phyloP scores from a whole-genome alignment of 1,284 basidiomycete species.

The Tetrapyrgos nigripes region DNA sequence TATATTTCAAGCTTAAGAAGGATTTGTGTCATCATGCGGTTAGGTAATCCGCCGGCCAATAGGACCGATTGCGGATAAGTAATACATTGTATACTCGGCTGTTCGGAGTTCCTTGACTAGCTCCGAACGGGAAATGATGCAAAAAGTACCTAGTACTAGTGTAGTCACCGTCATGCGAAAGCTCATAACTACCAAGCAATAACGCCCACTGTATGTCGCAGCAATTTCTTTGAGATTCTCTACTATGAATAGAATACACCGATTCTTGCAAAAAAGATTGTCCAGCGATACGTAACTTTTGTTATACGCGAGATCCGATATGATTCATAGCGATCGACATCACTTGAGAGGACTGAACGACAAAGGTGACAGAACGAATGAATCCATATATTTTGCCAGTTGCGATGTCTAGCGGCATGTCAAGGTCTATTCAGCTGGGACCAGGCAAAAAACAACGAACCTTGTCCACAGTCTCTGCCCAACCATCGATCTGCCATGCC shows the following conservation, averaged over 20 bases:
- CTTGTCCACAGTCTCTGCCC: conserved; percentile 94
- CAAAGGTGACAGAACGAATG: conserved; percentile 75
- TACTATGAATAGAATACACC: not conserved
- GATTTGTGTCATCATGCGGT: not conserved
- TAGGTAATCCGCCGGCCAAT: too few species aligned
- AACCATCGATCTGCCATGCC: conserved; percentile 92
- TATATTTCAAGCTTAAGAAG: not conserved
- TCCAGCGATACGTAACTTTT: not conserved
- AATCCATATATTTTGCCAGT: conserved; percentile 80
- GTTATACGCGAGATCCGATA: not conserved
- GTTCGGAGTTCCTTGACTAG: not conserved
- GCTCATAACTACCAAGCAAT: not conserved
- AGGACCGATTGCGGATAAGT: too few species aligned
- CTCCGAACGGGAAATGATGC: not conserved
- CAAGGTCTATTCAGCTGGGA: not conserved
- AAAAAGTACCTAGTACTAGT: too few species aligned
- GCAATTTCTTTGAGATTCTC: not conserved
- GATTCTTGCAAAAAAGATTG: not conserved
- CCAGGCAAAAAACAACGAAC: conserved; percentile 9
- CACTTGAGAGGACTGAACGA: conserved; percentile 84
- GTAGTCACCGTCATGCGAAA: not conserved
- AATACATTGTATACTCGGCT: too few species aligned
- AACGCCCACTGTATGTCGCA: not conserved
- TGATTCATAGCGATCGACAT: conserved; percentile 17
- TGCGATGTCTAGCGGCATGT: conserved; percentile 68